Evolutionary conservation across 2,329 filamentous ascomycete genomes (phyloP), one percentile per base, ranked within the genome.

Genomic region (Talaromyces sp.): DNA sequence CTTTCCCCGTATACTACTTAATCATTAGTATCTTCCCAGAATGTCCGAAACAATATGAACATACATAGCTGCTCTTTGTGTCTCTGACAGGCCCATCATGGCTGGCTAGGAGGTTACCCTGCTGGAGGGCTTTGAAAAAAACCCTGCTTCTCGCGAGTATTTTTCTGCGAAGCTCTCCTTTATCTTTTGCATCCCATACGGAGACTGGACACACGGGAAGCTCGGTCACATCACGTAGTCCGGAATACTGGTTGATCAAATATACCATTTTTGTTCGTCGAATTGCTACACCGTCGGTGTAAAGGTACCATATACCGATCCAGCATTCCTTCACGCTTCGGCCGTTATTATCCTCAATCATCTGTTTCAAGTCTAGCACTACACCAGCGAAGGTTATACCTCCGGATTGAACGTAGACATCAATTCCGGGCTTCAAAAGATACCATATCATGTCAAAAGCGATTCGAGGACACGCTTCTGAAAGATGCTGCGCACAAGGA

Each of bases 401-500:
- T 19, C 17, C 36, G 15, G 13, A 45, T 58, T 62, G 40, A 31
- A 62, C 17, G 19, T 62, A 62, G 45, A 62, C 60, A 51, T 34
- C 27, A 2, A 19, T 62, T 34, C 60, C 60, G 6, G 60, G 60
- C 45, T 62, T 62, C 19, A 47, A 58, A 31, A 62, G 29, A 17
- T 51, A 62, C 60, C 45, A 62, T 36, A 62, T 22, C 60, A 62
- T 62, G 19, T 45, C 47, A 56, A 62, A 62, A 19, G 40, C 45
- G 19, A 62, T 47, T 25, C 47, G 60, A 27, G 60, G 60, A 15
- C 34, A 43, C 15, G 34, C 1, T 25, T 59, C 40, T 25, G 22
- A 27, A 10, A 59, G 8, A 40, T 59, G 56, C 34, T 40, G 34
- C n/a, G 40, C 34, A 45, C 56, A 59, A 2, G 56, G 56, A 45